phyloP scores from a whole-genome alignment of 1,284 basidiomycete species.

The Trametes sp. region DNA sequence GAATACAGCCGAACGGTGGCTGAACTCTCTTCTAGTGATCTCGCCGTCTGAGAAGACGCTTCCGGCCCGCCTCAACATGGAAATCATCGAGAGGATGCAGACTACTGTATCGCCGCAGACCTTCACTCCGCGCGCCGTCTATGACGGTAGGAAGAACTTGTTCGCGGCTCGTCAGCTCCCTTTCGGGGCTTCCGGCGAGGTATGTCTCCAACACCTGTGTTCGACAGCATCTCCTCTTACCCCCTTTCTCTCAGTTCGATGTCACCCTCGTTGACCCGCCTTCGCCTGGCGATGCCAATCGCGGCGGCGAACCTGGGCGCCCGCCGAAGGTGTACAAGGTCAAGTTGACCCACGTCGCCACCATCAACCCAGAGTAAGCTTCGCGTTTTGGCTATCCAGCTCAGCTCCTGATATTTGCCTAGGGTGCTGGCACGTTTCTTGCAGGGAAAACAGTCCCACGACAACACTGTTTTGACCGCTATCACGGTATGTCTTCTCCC shows the following conservation, averaged over 20 bases:
- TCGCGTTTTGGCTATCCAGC: conserved; percentile 16
- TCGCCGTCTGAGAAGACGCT: conserved; percentile 69
- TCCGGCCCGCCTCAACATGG: conserved; percentile 71
- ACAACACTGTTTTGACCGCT: conserved; percentile 74
- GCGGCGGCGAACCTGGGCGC: conserved; percentile 12
- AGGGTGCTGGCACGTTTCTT: conserved; percentile 74
- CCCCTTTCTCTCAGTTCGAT: conserved; percentile 57
- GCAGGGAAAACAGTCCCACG: conserved; percentile 69
- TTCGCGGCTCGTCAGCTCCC: conserved; percentile 65
- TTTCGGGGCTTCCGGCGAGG: conserved; percentile 60
- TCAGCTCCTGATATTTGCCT: conserved; percentile 9
- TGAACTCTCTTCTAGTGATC: conserved; percentile 52
- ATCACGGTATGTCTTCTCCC: conserved; percentile 60
- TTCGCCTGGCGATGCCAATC: conserved; percentile 31
- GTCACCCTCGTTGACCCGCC: conserved; percentile 55
- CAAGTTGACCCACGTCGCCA: conserved; percentile 68
- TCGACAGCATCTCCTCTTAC: conserved; percentile 1
- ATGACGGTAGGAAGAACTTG: conserved; percentile 82
- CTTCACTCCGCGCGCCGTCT: conserved; percentile 71
- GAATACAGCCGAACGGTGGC: conserved; percentile 4
- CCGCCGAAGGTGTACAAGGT: conserved; percentile 69
- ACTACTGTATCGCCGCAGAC: conserved; percentile 59
- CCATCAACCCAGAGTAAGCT: conserved; percentile 78
- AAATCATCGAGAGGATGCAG: conserved; percentile 69
- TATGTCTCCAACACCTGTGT: too few relatives aligned